A percentile compares a stretch with the other conserved stretches of the same genome.
Conservation (phyloP, 352 stramenopile species). For the Achlya hypogyna region DNA sequence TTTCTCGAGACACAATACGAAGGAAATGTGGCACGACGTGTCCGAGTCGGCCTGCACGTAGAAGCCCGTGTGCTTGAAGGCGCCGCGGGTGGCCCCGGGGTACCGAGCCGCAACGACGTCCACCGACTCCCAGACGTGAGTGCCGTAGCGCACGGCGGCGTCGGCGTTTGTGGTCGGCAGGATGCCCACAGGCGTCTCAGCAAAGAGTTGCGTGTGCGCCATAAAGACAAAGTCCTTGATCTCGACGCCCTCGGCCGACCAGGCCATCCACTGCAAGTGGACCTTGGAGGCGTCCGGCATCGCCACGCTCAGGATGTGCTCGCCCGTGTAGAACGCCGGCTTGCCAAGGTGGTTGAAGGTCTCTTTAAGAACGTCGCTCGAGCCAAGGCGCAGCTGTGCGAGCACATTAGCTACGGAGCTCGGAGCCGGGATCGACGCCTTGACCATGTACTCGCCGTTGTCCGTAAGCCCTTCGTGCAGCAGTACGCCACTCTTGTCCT, state of each 20-base stretch:
- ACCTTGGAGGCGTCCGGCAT: background rate
- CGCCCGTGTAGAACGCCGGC: constrained; percentile 1
- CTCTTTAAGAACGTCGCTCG: background rate
- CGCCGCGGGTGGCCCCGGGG: background rate
- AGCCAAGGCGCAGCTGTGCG: background rate
- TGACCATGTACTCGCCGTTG: constrained; percentile 13
- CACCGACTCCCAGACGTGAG: constrained; percentile 6
- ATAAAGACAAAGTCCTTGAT: constrained; percentile 14
- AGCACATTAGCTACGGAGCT: background rate
- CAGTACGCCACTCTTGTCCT: constrained; percentile 17
- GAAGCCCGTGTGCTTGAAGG: background rate
- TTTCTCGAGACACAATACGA: constrained; percentile 1
- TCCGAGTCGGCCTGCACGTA: background rate
- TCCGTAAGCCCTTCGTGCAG: background rate
- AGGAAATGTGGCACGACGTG: background rate
- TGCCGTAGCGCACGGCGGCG: background rate
- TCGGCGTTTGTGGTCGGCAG: background rate
- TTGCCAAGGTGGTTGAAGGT: background rate
- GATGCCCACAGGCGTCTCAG: background rate
- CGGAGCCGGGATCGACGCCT: background rate
- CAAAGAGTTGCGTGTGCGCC: background rate
- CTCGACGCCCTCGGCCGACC: background rate
- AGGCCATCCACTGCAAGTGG: constrained; percentile 4
- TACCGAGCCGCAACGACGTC: background rate
- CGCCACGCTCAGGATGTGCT: background rate